These are phyloP conservation scores for Guyanaporus albipodus DNA, from an alignment of 768 basidiomycete genomes.

Conservation along the genomic window DNA sequence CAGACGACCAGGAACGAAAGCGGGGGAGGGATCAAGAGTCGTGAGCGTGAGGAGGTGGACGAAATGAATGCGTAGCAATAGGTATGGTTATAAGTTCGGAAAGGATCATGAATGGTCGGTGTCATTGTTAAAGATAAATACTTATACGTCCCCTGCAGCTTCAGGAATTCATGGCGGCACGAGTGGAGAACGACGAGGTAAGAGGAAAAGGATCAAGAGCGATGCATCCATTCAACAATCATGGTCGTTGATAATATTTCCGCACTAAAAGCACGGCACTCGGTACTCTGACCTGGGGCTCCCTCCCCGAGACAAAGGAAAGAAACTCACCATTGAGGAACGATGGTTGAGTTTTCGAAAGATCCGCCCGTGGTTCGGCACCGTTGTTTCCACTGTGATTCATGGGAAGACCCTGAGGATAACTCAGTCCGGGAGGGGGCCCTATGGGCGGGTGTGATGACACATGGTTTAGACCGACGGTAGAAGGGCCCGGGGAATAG, in stretches of 20 bases:
- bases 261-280: slow-evolving; percentile 89
- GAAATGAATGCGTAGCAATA: slow-evolving; percentile 7
- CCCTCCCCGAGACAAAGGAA: slow-evolving; percentile 67
- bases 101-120: slow-evolving; percentile 14
- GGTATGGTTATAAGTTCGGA: slow-evolving; percentile 3
- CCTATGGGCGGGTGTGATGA: slow-evolving; percentile 39
- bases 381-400: slow-evolving; percentile 20
- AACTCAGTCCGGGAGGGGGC: slow-evolving; percentile 67
- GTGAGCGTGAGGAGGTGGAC: slow-evolving; percentile 12
- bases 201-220: slow-evolving; percentile 16
- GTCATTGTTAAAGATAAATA: slow-evolving; percentile 22
- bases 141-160: slow-evolving; percentile 23
- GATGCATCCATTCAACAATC: slow-evolving; percentile 41
- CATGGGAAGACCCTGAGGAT: slow-evolving; percentile 32
- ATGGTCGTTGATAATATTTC: slow-evolving; percentile 72
- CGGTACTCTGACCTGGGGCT: slow-evolving; percentile 77
- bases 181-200: slow-evolving; percentile 23
- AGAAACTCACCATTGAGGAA: slow-evolving; percentile 62
- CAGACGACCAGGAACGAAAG: slow-evolving; percentile 46
- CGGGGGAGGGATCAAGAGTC: slow-evolving; percentile 32
- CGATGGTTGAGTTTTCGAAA: slow-evolving; percentile 19
- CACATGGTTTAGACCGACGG: slow-evolving; percentile 11
- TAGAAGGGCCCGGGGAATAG: slow-evolving; percentile 13
- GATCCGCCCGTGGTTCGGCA: slow-evolving; percentile 23
- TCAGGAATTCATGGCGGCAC: slow-evolving; percentile 27